phyloP scores from a whole-genome alignment of 768 basidiomycete species.

The Rhizopogon sp. region DNA sequence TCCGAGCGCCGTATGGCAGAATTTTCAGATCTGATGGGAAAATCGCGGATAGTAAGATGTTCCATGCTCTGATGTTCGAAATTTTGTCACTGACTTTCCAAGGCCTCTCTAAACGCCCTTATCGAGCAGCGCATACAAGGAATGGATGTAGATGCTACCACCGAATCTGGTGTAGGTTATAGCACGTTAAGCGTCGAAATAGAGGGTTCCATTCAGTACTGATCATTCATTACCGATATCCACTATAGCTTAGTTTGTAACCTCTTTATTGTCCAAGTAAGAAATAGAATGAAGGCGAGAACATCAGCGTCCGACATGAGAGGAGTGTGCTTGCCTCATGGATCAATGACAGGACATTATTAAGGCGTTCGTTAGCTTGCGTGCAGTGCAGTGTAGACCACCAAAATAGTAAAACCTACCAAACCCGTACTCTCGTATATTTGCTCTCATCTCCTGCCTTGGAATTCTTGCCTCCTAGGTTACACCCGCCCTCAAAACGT shows the following conservation, averaged over 20 bases:
- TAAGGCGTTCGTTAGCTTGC: not conserved
- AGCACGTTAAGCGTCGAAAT: not conserved
- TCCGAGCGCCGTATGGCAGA: constrained; percentile 41
- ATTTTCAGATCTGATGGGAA: constrained; percentile 45
- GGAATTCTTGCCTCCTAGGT: too few relatives aligned
- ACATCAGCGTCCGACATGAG: not conserved
- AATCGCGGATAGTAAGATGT: constrained; percentile 46
- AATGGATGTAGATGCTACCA: constrained; percentile 16
- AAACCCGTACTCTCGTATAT: too few relatives aligned
- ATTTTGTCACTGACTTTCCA: constrained; percentile 3
- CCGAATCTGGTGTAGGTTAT: constrained; percentile 8
- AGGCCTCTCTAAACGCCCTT: constrained; percentile 32
- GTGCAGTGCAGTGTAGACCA: too few relatives aligned
- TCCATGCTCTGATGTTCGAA: constrained; percentile 3
- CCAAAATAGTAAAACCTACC: too few relatives aligned
- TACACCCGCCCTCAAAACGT: too few relatives aligned
- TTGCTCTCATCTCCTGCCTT: too few relatives aligned
- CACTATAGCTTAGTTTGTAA: too few relatives aligned
- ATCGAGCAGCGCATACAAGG: constrained; percentile 30
- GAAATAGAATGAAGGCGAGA: too few relatives aligned
- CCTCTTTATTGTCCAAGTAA: not conserved
- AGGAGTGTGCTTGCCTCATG: not conserved
- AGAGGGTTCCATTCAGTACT: not conserved
- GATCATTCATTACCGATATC: not conserved
- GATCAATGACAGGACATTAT: too few relatives aligned